Percentiles rank a stretch among this genome's conserved stretches.
Conservation (phyloP, 768 basidiomycete genomes). For the Cystobasidium ongulense region DNA sequence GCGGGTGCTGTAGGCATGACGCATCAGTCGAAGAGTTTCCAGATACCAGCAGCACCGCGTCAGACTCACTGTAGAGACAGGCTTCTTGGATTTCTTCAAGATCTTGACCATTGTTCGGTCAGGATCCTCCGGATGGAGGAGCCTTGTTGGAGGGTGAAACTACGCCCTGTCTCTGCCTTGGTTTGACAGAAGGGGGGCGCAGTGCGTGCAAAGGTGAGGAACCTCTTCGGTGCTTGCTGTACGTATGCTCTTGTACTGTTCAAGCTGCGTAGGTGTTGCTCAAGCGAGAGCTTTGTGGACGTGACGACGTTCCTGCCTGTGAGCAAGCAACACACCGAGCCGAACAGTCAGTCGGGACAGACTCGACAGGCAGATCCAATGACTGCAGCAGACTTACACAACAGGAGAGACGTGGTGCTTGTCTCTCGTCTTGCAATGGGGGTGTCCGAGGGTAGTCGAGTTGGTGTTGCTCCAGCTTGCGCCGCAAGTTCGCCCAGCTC, state of each 20-base stretch:
- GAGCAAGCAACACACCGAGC: background rate
- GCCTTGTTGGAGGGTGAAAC: background rate
- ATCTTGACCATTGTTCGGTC: conserved; percentile 21
- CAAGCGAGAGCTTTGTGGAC: background rate
- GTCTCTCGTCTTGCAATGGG: too few relatives aligned
- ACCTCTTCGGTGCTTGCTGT: background rate
- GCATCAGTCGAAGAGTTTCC: too few relatives aligned
- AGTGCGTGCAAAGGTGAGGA: too few relatives aligned
- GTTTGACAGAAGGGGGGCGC: background rate
- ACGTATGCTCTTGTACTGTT: too few relatives aligned
- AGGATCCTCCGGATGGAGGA: background rate
- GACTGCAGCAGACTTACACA: too few relatives aligned
- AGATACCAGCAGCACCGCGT: background rate
- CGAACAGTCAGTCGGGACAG: background rate
- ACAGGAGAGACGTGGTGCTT: too few relatives aligned
- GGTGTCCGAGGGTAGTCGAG: too few relatives aligned
- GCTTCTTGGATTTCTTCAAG: conserved; percentile 20
- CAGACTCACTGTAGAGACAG: conserved; percentile 5
- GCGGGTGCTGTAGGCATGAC: background rate
- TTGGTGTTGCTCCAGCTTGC: too few relatives aligned
- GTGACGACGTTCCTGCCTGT: background rate
- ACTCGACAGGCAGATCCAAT: background rate
- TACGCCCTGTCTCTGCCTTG: background rate
- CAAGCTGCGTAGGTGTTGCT: background rate
- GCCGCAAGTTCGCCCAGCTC: too few relatives aligned